phyloP scores from a whole-genome alignment of 768 basidiomycete genomes.

The Cubamyces sp. region DNA sequence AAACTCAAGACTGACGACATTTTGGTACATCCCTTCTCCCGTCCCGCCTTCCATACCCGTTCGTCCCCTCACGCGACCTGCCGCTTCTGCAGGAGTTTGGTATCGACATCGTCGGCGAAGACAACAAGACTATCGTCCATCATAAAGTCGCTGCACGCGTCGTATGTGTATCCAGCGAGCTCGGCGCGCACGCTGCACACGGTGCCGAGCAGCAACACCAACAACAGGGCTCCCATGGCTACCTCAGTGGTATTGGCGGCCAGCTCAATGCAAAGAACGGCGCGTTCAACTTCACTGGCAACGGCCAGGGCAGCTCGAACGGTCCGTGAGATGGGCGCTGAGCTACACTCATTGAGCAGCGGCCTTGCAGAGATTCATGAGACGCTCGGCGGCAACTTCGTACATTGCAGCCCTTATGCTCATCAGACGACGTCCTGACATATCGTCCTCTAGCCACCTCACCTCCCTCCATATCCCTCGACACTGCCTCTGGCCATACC shows the following conservation, averaged over 20 bases:
- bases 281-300: constrained; percentile 47
- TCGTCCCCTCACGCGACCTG: constrained; percentile 12
- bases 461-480: constrained; percentile 64
- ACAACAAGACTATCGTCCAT: constrained; percentile 97
- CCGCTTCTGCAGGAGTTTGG: constrained; percentile 81
- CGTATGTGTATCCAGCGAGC: constrained; percentile 83
- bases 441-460: constrained; percentile 52
- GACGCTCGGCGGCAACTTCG: constrained; percentile 81
- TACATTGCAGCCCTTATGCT: constrained; percentile 42
- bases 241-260: constrained; percentile 41
- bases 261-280: constrained; percentile 39
- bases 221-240: constrained; percentile 48
- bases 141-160: constrained; percentile 98
- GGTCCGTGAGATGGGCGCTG: constrained; percentile 81
- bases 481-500: constrained; percentile 63
- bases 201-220: constrained; percentile 76
- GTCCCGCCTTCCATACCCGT: constrained; percentile 11
- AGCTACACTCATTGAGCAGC: constrained; percentile 74
- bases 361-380: constrained; percentile 93
- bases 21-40: constrained; percentile 64
- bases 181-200: constrained; percentile 78
- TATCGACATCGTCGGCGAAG: constrained; percentile 98
- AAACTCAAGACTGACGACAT: constrained; percentile 96
- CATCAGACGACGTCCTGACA: background rate
- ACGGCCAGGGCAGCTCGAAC: constrained; percentile 36